phyloP scores from a whole-genome alignment of 2,329 filamentous ascomycete genomes.

The Colletotrichum sp. region DNA sequence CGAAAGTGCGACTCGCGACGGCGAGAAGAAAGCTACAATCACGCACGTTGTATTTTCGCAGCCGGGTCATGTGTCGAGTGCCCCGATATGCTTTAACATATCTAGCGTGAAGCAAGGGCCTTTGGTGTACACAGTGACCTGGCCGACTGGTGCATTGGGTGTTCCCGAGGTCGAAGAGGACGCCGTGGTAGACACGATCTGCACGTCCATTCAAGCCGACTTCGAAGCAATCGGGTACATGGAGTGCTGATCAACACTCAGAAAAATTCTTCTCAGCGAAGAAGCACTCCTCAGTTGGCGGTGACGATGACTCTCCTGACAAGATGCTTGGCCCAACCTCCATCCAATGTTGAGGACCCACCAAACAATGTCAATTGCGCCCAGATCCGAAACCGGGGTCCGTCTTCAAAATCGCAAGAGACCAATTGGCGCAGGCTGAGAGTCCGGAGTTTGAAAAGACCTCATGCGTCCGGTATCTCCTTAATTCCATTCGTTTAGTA shows the following conservation, averaged over 20 bases:
- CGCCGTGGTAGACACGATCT: conserved; percentile 8
- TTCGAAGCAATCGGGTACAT: not conserved
- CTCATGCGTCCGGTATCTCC: not conserved
- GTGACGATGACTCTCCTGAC: not conserved
- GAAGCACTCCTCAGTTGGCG: not conserved
- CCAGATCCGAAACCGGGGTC: not conserved
- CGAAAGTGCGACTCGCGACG: conserved; percentile 21
- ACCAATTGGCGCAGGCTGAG: not conserved
- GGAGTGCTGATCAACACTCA: not conserved
- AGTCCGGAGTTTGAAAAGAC: not conserved
- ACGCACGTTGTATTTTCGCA: conserved; percentile 47
- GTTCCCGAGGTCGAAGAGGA: conserved; percentile 33
- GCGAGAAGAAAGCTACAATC: conserved; percentile 24
- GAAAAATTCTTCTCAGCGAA: not conserved
- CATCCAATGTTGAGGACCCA: not conserved
- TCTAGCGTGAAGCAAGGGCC: conserved; percentile 41
- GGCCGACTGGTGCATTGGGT: conserved; percentile 46
- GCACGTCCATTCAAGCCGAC: conserved; percentile 4
- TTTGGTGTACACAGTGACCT: conserved; percentile 42
- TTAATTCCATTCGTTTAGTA: not conserved
- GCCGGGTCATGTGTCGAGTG: conserved; percentile 41
- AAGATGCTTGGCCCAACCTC: not conserved
- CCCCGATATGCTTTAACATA: conserved; percentile 44
- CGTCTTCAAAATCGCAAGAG: not conserved
- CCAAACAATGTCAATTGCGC: not conserved